Conservation (phyloP, 306 rosid species). For the Cucumis hystrix region DNA sequence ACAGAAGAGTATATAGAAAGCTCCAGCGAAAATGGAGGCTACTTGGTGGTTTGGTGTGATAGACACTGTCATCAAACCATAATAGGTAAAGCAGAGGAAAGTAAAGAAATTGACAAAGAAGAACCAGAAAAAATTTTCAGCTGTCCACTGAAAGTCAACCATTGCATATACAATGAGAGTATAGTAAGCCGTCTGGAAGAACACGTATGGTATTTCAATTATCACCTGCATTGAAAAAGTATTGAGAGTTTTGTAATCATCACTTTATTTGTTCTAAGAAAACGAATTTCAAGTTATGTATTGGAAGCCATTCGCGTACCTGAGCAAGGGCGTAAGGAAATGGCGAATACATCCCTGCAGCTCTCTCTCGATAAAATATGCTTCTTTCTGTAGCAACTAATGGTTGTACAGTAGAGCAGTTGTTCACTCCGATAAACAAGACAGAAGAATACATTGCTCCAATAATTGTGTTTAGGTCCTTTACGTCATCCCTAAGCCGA, state of each 20-base stretch:
- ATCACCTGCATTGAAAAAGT: conserved; percentile 9
- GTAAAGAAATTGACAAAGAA: conserved; percentile 40
- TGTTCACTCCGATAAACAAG: conserved; percentile 37
- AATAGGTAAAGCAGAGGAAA: conserved; percentile 34
- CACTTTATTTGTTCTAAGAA: not conserved
- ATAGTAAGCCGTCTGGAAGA: conserved; percentile 29
- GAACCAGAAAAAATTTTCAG: conserved; percentile 45
- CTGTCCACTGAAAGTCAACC: conserved; percentile 37
- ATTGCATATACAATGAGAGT: conserved; percentile 49
- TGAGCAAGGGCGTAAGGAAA: conserved; percentile 60
- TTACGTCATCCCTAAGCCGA: not conserved
- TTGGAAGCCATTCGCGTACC: conserved; percentile 22
- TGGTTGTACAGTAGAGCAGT: conserved; percentile 42
- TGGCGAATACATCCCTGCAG: conserved; percentile 58
- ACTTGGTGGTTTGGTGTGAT: conserved; percentile 50
- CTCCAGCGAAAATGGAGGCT: conserved; percentile 35
- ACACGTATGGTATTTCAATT: conserved; percentile 46
- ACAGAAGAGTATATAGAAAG: conserved; percentile 34
- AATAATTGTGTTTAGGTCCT: not conserved
- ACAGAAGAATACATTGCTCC: conserved; percentile 44
- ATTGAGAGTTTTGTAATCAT: not conserved
- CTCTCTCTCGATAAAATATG: conserved; percentile 47
- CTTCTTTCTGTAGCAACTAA: conserved; percentile 39
- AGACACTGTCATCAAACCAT: conserved; percentile 55
- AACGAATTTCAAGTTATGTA: not conserved